A percentile compares a stretch with the other conserved stretches of the same genome.
phyloP scores from a whole-genome alignment of 257 asterid species.

The Solanum neorickii region DNA sequence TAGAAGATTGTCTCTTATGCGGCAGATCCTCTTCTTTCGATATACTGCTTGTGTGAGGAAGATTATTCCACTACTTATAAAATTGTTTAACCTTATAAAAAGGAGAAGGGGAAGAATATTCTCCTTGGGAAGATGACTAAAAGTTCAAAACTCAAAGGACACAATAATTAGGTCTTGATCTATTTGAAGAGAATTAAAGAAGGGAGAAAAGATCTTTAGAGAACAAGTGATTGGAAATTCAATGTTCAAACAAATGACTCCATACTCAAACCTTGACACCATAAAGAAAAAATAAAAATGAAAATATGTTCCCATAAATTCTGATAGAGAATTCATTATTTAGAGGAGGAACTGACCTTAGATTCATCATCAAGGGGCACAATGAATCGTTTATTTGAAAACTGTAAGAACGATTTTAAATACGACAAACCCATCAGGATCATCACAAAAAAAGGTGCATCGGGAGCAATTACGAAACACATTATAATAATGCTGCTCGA shows the following conservation, averaged over 20 bases:
- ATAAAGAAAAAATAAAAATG: background rate
- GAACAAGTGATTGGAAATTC: background rate
- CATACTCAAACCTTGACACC: background rate
- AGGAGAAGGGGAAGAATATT: background rate
- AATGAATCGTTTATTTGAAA: background rate
- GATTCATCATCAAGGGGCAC: background rate
- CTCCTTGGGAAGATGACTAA: background rate
- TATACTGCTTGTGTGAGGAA: background rate
- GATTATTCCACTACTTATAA: background rate
- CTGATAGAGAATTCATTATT: background rate
- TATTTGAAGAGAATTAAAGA: no score
- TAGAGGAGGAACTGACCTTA: background rate
- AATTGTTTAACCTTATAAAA: background rate
- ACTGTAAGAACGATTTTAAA: background rate
- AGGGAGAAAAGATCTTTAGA: background rate
- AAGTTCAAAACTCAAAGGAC: background rate
- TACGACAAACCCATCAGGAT: background rate
- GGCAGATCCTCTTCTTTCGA: background rate
- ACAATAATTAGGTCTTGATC: background rate
- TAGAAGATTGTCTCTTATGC: background rate
- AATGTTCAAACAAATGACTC: background rate
- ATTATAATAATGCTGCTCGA: background rate
- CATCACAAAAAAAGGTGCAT: background rate
- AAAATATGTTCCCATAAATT: background rate
- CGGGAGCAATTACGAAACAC: background rate